Evolutionary conservation across 2,329 filamentous ascomycete species (phyloP), one percentile per base, ranked within the genome.

Genomic region (Hirsutella thompsonii): DNA sequence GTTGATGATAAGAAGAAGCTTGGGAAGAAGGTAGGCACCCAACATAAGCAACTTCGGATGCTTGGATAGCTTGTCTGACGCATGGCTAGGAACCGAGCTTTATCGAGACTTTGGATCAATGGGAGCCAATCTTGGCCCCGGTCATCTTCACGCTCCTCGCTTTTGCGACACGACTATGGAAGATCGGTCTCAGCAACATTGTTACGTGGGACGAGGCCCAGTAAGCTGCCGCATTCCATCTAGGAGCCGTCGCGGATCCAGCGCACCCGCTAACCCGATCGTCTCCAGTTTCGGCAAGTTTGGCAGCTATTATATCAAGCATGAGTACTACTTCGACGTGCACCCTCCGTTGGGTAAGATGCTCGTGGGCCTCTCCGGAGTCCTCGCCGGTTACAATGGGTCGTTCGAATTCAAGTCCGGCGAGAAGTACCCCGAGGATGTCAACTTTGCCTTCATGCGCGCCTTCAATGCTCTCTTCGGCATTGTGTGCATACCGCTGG

Each of bases 371-470:
- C 74, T 98, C 39, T 96, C 92, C 6, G 92, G 92, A 58, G 94
- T 93, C 58, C 74, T 98, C 46, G 93, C 90, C 50, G 90, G 90
- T 50, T 98, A 98, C 72, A 98, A 98, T 69, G 92, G 92, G 44
- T 93, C 90, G 4, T 98, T 98, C 65, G 92, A 98, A 59, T 98
- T 98, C 75, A 98, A 98, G 66, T 96, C 90, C 41, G 92, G 92
- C 59, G 92, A 96, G 58, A 88, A 77, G 41, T 98, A 98, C 60
- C 92, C 92, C 10, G 78, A 81, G 51, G 87, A 96, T 55, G 73
- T 98, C 57, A 83, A 98, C 70, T 98, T 94, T 63, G 93, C 89
- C 53, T 94, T 94, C 58, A 98, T 98, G 93, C 86, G 92, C 53
- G 75, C 90, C 46, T 98, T 98, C 76, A 98, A 96, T 61, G 83